These are phyloP conservation scores for Alliaria petiolata DNA, from an alignment of 345 rosid genomes.

Conservation along the genomic window DNA sequence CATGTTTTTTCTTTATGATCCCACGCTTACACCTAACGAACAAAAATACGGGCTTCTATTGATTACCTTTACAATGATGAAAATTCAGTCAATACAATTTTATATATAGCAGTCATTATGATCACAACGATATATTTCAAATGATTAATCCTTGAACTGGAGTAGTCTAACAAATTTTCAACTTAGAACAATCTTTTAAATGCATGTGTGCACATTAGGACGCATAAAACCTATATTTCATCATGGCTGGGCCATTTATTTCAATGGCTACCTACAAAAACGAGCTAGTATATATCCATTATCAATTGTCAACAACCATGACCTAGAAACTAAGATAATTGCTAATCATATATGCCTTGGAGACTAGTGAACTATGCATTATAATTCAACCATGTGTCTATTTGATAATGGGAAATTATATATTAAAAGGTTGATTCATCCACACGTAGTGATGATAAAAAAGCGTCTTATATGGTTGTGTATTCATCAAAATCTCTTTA, in stretches of 20 bases:
- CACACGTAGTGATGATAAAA: constrained; percentile 29
- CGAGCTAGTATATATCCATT: background rate
- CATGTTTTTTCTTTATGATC: background rate
- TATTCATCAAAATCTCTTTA: background rate
- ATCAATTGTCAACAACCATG: background rate
- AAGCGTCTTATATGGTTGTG: constrained; percentile 1
- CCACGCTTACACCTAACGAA: background rate
- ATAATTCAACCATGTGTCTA: background rate
- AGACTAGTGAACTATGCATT: background rate
- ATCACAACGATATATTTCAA: background rate
- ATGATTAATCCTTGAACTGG: background rate
- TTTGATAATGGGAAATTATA: background rate
- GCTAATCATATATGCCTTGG: constrained; percentile 5
- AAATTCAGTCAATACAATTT: background rate
- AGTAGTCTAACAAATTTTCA: background rate
- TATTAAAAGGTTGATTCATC: constrained; percentile 6
- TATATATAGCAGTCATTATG: background rate
- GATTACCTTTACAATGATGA: background rate
- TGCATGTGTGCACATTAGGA: constrained; percentile 9
- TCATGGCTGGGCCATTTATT: background rate
- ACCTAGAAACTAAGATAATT: background rate
- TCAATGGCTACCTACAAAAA: background rate
- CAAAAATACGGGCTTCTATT: constrained; percentile 7
- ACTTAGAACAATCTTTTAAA: background rate
- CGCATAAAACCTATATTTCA: too few species aligned